phyloP scores from a whole-genome alignment of 768 basidiomycete genomes.

The Trametes cinnabarina region DNA sequence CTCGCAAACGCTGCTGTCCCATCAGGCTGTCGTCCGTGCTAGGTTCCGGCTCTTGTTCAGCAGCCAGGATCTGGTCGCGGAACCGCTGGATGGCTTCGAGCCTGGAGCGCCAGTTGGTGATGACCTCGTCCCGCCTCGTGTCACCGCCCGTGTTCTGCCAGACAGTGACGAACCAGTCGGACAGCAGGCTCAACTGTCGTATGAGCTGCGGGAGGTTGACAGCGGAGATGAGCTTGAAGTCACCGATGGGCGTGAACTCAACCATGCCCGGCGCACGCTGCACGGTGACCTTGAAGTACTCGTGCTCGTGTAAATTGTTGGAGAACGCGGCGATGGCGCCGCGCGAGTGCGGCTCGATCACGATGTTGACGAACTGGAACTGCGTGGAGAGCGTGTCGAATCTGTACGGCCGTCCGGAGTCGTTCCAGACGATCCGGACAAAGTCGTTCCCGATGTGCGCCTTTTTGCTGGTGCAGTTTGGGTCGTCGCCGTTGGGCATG shows the following conservation, averaged over 20 bases:
- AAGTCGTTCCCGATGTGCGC: conserved; percentile 96
- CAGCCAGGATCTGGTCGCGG: conserved; percentile 26
- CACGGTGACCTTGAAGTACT: conserved; percentile 93
- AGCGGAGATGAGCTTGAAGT: conserved; percentile 92
- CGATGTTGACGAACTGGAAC: conserved; percentile 97
- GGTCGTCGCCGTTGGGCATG: conserved; percentile 86
- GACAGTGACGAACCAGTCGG: conserved; percentile 88
- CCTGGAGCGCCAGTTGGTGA: conserved; percentile 86
- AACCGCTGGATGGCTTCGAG: conserved; percentile 79
- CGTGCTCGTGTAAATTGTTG: conserved; percentile 81
- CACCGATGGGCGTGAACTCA: conserved; percentile 89
- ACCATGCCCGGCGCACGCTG: conserved; percentile 90
- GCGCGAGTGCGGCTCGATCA: conserved; percentile 89
- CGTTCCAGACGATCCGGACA: conserved; percentile 97
- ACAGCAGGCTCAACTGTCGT: conserved; percentile 81
- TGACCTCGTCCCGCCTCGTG: conserved; percentile 69
- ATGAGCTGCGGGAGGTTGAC: conserved; percentile 84
- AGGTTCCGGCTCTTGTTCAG: conserved; percentile 21
- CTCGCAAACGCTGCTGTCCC: conserved; percentile 31
- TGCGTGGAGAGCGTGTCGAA: conserved; percentile 91
- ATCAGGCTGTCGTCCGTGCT: conserved; percentile 27
- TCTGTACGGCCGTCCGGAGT: conserved; percentile 82
- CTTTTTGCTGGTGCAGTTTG: conserved; percentile 81
- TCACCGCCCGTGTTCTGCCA: conserved; percentile 74
- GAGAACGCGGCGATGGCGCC: conserved; percentile 85